Evolutionary conservation across 768 basidiomycete species (phyloP), one percentile per base, ranked within the genome.

Genomic region (Amylocystis lapponica): DNA sequence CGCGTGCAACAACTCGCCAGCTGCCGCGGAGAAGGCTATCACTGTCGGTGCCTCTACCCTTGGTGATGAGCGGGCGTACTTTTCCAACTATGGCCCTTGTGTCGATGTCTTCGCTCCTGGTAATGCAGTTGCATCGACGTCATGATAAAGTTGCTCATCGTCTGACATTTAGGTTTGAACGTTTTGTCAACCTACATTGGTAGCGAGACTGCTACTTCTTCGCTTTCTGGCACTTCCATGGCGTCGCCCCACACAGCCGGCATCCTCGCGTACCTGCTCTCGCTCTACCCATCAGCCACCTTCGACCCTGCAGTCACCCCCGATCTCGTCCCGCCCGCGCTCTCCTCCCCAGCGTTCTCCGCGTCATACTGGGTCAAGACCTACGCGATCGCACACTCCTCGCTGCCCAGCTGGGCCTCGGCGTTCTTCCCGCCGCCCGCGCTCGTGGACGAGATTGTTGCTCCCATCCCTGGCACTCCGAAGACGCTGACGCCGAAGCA

Each of bases 21-120:
- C 94, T 21, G 80, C 78, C 6, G 79, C 96, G 4, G 76, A 85
- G 69, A 81, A 86, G 42, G 90, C 96, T 13, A 77, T 99, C 49
- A 97, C 96, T 37, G 96, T 98, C 42, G 96, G 87, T 53, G 96
- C 96, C 23, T 86, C 84, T 3, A 90, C 88, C 2, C 71, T 92
- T 19, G 72, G 64, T 33, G 89, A 92, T 50, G 81, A 83, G 48
- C 81, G 88, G 34, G 89, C 89, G 5, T 87, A 86, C 67, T 92
- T 96, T 75, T 94, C 91, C 59, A 99, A 99, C 77, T 74, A 70
- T 54, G 96, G 95, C 17, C 51, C 68, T 41, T 97, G 94, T 59
- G 93, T 98, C 40, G 90, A 97, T 55, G 75, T 98, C 49, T 94
- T 96, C 54, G 94, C 79, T 25, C 95, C 94, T 39, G 90, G 81